A percentile compares a stretch with the other conserved stretches of the same genome.
phyloP scores from a whole-genome alignment of 768 basidiomycete species.

The Macrolepiota albuminosa region DNA sequence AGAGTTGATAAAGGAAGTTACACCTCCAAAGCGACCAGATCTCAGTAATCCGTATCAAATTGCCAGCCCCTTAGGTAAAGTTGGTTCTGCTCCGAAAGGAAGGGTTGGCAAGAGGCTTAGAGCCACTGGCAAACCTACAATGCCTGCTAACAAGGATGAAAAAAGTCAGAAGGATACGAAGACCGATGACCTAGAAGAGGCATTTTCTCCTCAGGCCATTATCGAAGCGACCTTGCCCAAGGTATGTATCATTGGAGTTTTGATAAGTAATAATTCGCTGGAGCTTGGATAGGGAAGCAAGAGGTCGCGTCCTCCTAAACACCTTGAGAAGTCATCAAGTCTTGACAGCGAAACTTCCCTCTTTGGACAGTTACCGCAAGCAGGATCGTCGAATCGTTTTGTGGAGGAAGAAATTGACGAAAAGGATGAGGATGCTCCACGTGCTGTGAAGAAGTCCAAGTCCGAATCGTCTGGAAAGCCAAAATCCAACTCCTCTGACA shows the following conservation, averaged over 20 bases:
- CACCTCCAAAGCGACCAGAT: constrained; percentile 59
- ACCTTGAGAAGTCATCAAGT: constrained; percentile 35
- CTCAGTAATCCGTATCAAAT: constrained; percentile 77
- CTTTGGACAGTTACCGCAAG: constrained; percentile 1
- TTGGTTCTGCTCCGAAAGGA: constrained; percentile 31
- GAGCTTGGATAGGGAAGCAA: constrained; percentile 58
- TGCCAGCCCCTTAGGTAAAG: constrained; percentile 56
- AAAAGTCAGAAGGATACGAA: constrained; percentile 21
- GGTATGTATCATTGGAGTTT: constrained; percentile 29
- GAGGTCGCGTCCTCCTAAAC: constrained; percentile 66
- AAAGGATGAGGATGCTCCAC: constrained; percentile 34
- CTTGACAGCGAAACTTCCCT: constrained; percentile 8
- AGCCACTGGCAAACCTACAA: constrained; percentile 34
- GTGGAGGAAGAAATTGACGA: constrained; percentile 33
- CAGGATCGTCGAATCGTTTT: constrained; percentile 16
- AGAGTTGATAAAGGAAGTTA: constrained; percentile 66
- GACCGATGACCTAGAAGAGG: constrained; percentile 22
- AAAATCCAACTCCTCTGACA: constrained; percentile 13
- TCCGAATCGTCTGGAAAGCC: constrained; percentile 25
- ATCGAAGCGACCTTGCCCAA: constrained; percentile 78
- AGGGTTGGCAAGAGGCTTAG: constrained; percentile 42
- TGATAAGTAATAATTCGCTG: neutral
- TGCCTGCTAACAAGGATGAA: constrained; percentile 22
- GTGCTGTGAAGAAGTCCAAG: constrained; percentile 47
- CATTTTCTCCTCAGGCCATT: constrained; percentile 56